phyloP scores from a whole-genome alignment of 2,329 filamentous ascomycete genomes.

The Cephalotrichum gorgonifer region DNA sequence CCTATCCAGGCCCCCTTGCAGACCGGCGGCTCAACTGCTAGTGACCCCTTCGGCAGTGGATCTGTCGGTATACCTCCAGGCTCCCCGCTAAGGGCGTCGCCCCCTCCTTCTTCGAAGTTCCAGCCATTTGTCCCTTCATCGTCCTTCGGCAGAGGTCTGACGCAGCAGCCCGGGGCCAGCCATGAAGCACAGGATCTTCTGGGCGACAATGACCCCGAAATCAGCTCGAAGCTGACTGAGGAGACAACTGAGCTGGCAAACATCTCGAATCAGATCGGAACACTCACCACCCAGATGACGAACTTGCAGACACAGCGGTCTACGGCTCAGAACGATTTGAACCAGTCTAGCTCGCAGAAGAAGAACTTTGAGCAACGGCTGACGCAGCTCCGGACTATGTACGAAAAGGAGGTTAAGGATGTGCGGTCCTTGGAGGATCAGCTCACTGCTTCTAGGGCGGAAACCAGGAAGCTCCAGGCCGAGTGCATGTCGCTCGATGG shows the following conservation, averaged over 20 bases:
- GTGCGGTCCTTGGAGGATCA: constrained; percentile 80
- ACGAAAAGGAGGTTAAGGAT: constrained; percentile 86
- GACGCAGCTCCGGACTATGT: constrained; percentile 74
- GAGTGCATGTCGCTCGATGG: constrained; percentile 79
- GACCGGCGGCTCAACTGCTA: constrained; percentile 61
- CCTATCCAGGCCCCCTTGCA: constrained; percentile 53
- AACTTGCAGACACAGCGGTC: constrained; percentile 76
- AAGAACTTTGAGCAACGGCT: constrained; percentile 85
- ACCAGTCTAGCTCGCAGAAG: constrained; percentile 75
- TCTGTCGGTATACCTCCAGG: constrained; percentile 25
- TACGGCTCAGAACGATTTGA: constrained; percentile 71
- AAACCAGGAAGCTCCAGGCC: constrained; percentile 74
- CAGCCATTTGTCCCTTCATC: constrained; percentile 91
- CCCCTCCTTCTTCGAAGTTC: constrained; percentile 48
- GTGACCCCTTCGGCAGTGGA: constrained; percentile 52
- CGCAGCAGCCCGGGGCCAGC: constrained; percentile 48
- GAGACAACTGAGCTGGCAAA: constrained; percentile 93
- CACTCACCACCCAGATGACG: constrained; percentile 86
- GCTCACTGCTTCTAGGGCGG: constrained; percentile 61
- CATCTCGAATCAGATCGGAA: constrained; percentile 88
- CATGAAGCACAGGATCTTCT: constrained; percentile 67
- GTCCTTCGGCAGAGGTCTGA: constrained; percentile 77
- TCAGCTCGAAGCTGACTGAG: constrained; percentile 76
- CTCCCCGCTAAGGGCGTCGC: constrained; percentile 38
- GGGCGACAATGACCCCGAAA: constrained; percentile 81